Conservation (phyloP, 2,329 filamentous ascomycete species). For the Ophiostoma angusticollis region DNA sequence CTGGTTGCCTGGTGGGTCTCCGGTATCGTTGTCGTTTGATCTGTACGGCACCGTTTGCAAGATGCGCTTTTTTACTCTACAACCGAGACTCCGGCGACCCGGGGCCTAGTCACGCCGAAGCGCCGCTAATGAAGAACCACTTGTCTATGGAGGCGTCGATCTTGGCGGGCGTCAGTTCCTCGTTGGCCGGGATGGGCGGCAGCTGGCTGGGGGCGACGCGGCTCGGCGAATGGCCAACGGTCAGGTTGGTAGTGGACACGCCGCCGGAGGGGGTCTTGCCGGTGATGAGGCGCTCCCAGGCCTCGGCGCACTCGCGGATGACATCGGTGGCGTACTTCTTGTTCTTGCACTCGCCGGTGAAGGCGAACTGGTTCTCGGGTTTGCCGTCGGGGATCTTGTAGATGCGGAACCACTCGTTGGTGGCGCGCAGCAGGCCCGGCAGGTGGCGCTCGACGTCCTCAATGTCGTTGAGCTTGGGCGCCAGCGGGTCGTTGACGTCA, state of each 20-base stretch:
- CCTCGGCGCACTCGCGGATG: slow-evolving; percentile 88
- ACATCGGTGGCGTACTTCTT: slow-evolving; percentile 97
- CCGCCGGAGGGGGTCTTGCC: slow-evolving; percentile 72
- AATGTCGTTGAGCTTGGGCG: slow-evolving; percentile 91
- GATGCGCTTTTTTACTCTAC: slow-evolving; percentile 8
- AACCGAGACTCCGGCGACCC: slow-evolving; percentile 9
- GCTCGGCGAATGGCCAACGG: slow-evolving; percentile 59
- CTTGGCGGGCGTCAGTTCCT: slow-evolving; percentile 73
- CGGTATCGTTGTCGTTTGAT: too few species aligned
- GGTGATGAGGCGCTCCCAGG: slow-evolving; percentile 91
- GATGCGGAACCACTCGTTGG: slow-evolving; percentile 99
- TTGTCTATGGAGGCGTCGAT: slow-evolving; percentile 98
- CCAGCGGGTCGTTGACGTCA: slow-evolving; percentile 93
- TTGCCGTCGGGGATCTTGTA: slow-evolving; percentile 99
- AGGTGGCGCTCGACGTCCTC: slow-evolving; percentile 99
- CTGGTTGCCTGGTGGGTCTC: too few species aligned
- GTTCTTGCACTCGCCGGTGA: slow-evolving; percentile 99
- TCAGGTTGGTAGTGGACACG: slow-evolving; percentile 74
- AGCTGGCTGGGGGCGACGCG: slow-evolving; percentile 58
- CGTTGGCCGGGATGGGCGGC: slow-evolving; percentile 61
- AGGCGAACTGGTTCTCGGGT: slow-evolving; percentile 99
- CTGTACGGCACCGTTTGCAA: too few species aligned
- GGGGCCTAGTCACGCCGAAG: slow-evolving; percentile 50
- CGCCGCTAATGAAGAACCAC: slow-evolving; percentile 99
- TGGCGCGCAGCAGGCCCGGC: slow-evolving; percentile 88